phyloP scores from a whole-genome alignment of 2,329 filamentous ascomycete genomes.

The Blumeriella jaapii region DNA sequence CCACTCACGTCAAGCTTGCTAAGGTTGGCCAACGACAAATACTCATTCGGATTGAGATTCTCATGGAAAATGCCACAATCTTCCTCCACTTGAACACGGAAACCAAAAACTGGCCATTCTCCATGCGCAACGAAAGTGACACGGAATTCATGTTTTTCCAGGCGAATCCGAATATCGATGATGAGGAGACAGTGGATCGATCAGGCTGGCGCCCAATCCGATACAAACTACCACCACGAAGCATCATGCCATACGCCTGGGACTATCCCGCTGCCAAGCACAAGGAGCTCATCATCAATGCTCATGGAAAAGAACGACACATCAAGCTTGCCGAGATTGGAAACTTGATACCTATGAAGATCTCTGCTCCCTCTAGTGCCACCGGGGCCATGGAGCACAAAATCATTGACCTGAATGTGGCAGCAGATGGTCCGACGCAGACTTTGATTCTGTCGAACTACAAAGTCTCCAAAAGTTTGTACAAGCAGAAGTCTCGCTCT shows the following conservation, averaged over 20 bases:
- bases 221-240: constrained; percentile 83
- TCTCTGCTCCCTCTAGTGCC: constrained; percentile 41
- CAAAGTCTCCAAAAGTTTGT: constrained; percentile 84
- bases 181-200: constrained; percentile 73
- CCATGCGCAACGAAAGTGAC: constrained; percentile 96
- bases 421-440: constrained; percentile 89
- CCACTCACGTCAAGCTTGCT: constrained; percentile 84
- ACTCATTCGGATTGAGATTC: constrained; percentile 74
- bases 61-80: constrained; percentile 87
- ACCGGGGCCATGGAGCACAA: constrained; percentile 56
- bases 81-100: constrained; percentile 87
- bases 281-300: constrained; percentile 79
- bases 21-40: constrained; percentile 83
- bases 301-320: constrained; percentile 71
- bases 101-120: constrained; percentile 94
- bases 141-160: constrained; percentile 96
- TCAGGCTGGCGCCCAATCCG: constrained; percentile 87
- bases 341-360: constrained; percentile 88
- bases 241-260: constrained; percentile 99
- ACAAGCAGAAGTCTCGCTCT: constrained; percentile 49
- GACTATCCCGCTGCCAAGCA: constrained; percentile 97
- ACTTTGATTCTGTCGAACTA: constrained; percentile 91
- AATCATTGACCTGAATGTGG: constrained; percentile 93
- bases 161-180: constrained; percentile 82
- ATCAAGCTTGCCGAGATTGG: constrained; percentile 95